phyloP scores from a whole-genome alignment of 176 grass and related monocot genomes.

The Musa troglodytarum region DNA sequence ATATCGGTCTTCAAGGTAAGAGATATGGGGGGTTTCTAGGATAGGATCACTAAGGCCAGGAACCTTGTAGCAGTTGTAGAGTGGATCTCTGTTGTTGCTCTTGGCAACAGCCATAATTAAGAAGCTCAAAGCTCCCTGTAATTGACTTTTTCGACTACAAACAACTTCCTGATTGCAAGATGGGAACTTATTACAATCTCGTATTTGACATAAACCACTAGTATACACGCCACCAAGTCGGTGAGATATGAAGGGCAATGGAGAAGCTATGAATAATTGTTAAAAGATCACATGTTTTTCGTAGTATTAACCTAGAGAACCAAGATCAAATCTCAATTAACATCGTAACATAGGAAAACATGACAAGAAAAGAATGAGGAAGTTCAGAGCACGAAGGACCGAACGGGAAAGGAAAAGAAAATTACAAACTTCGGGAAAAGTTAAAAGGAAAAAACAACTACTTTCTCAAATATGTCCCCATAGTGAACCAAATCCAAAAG shows the following conservation, averaged over 20 bases:
- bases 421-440: not conserved
- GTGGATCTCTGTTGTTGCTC: conserved; percentile 9
- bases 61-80: conserved; percentile 73
- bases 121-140: conserved; percentile 17
- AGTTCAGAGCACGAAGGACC: not conserved
- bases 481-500: not conserved
- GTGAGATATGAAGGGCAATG: not conserved
- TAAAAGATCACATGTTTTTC: not conserved
- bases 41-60: conserved; percentile 44
- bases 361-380: not conserved
- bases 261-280: not conserved
- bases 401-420: not conserved
- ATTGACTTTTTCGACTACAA: no score
- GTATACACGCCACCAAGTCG: not conserved
- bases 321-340: not conserved
- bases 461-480: not conserved
- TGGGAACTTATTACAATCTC: not conserved
- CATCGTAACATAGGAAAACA: not conserved
- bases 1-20: conserved; percentile 80
- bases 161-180: not conserved
- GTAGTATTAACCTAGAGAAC: not conserved
- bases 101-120: conserved; percentile 33
- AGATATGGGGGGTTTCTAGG: conserved; percentile 72
- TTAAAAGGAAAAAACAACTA: not conserved
- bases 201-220: not conserved